Conservation (phyloP, 306 rosid genomes). For the Quercus berberidifolia region DNA sequence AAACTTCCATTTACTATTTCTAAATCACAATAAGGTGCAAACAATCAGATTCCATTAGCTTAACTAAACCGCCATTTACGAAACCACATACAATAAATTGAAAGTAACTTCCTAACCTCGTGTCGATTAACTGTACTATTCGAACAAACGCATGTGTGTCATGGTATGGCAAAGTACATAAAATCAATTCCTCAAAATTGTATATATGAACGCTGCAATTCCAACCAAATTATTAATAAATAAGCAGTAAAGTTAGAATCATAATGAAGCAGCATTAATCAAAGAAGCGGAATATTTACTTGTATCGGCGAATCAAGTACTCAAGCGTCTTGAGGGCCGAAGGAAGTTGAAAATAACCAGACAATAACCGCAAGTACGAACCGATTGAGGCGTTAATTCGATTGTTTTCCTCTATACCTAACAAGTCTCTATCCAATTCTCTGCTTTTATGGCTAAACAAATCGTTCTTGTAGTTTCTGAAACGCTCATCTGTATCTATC, state of each 20-base stretch:
- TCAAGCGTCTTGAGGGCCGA: slow-evolving; percentile 76
- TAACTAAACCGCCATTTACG: not conserved
- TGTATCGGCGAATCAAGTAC: slow-evolving; percentile 79
- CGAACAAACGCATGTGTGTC: slow-evolving; percentile 82
- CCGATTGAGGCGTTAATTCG: slow-evolving; percentile 49
- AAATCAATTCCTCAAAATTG: slow-evolving; percentile 66
- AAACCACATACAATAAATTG: slow-evolving; percentile 2
- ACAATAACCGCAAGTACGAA: slow-evolving; percentile 61
- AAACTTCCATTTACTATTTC: slow-evolving; percentile 83
- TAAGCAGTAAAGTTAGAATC: not conserved
- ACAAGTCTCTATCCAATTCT: slow-evolving; percentile 78
- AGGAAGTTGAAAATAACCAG: slow-evolving; percentile 52
- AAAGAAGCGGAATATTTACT: slow-evolving; percentile 42
- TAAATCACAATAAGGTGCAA: slow-evolving; percentile 21
- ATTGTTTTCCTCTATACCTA: slow-evolving; percentile 61
- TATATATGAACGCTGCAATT: slow-evolving; percentile 67
- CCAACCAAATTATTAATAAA: not conserved
- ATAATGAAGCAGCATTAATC: not conserved
- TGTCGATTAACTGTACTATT: slow-evolving; percentile 60
- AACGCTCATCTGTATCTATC: slow-evolving; percentile 52
- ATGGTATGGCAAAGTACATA: slow-evolving; percentile 84
- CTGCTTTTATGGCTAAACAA: slow-evolving; percentile 62
- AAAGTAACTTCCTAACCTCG: slow-evolving; percentile 46
- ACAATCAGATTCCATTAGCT: slow-evolving; percentile 24
- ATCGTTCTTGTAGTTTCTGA: slow-evolving; percentile 56